phyloP scores from a whole-genome alignment of 176 grass and related monocot species.

The Carex cristatella region DNA sequence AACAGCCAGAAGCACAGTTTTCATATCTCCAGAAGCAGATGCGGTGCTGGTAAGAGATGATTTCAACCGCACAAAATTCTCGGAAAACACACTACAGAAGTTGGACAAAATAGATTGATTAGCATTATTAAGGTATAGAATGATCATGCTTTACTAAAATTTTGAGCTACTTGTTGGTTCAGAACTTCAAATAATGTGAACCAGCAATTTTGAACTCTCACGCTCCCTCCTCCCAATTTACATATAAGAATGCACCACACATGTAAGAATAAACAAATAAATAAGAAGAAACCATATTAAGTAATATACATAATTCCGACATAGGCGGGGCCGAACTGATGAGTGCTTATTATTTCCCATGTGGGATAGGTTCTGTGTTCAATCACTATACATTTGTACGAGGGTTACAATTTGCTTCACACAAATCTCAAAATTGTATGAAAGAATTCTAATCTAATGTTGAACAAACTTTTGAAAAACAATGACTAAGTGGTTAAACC shows the following conservation, averaged over 20 bases:
- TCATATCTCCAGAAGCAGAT: constrained; percentile 35
- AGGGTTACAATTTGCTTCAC: too few species aligned
- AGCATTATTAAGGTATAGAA: neutral
- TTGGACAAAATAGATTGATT: neutral
- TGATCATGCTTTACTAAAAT: neutral
- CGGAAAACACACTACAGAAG: constrained; percentile 63
- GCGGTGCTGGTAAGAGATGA: constrained; percentile 39
- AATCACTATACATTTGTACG: too few species aligned
- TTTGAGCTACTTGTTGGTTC: neutral
- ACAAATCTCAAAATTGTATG: too few species aligned
- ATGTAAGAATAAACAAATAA: neutral
- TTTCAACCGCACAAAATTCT: constrained; percentile 60
- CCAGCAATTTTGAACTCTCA: neutral
- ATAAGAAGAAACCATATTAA: neutral
- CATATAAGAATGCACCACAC: neutral
- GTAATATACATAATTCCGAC: neutral
- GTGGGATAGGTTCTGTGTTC: too few species aligned
- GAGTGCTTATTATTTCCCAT: too few species aligned
- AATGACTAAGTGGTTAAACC: too few species aligned
- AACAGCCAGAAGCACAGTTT: constrained; percentile 45
- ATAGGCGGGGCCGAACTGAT: too few species aligned
- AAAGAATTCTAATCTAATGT: too few species aligned
- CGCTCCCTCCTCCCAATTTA: neutral
- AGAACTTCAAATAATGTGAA: neutral
- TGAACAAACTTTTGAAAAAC: too few species aligned